Conservation (phyloP, 305 asterid genomes). For the Rubia balearica region DNA sequence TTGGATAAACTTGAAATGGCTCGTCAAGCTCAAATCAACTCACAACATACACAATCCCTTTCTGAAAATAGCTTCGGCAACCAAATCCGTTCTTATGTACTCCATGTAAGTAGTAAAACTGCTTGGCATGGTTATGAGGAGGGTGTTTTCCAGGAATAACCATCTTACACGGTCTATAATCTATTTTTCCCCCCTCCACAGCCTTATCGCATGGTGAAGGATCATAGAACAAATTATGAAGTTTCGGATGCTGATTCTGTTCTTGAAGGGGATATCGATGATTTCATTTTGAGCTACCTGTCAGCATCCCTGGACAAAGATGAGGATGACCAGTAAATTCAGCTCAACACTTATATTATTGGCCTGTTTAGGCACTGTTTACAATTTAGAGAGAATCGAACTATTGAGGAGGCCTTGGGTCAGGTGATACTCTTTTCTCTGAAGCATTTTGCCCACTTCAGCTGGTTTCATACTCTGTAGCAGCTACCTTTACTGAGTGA, state of each 20-base stretch:
- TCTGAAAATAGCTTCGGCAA: conserved; percentile 89
- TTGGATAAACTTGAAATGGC: conserved; percentile 84
- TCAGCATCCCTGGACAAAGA: conserved; percentile 72
- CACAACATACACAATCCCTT: conserved; percentile 82
- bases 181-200: conserved; percentile 28
- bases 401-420: neutral
- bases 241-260: conserved; percentile 92
- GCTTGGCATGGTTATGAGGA: neutral
- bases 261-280: conserved; percentile 80
- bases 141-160: neutral
- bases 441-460: neutral
- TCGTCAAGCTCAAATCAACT: conserved; percentile 71
- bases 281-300: conserved; percentile 69
- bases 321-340: conserved; percentile 25
- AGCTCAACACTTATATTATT: neutral
- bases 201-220: conserved; percentile 98
- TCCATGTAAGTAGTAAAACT: conserved; percentile 55
- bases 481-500: neutral
- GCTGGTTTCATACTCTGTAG: neutral
- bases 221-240: conserved; percentile 83
- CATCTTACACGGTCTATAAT: neutral
- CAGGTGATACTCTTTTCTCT: neutral
- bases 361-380: neutral
- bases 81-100: conserved; percentile 88
- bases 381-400: neutral